These are phyloP conservation scores for Monosporascus ibericus DNA, from an alignment of 2,329 filamentous ascomycete genomes.

Conservation along the genomic window DNA sequence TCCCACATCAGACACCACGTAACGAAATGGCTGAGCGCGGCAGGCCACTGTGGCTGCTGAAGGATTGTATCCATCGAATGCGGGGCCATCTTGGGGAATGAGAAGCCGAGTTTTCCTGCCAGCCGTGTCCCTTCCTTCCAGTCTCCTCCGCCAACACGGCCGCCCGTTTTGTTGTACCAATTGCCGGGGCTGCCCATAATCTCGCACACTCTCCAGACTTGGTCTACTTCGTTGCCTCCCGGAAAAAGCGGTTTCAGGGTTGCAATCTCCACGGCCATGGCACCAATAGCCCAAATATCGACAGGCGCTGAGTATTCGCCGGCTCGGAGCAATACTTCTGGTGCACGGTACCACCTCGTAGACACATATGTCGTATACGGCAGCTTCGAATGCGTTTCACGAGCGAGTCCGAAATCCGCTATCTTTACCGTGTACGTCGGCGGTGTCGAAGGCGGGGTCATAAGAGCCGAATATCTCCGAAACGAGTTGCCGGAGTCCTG, in stretches of 20 bases:
- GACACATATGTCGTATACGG: slow-evolving; percentile 99
- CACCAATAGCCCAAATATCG: slow-evolving; percentile 96
- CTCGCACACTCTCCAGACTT: slow-evolving; percentile 97
- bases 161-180: slow-evolving; percentile 91
- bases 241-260: slow-evolving; percentile 96
- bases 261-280: slow-evolving; percentile 97
- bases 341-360: slow-evolving; percentile 95
- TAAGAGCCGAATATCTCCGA: slow-evolving; percentile 83
- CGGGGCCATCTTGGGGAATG: slow-evolving; percentile 98
- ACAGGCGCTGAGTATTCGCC: slow-evolving; percentile 97
- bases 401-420: slow-evolving; percentile 94
- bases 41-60: slow-evolving; percentile 84
- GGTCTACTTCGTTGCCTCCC: slow-evolving; percentile 95
- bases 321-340: slow-evolving; percentile 86
- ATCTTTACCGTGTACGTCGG: slow-evolving; percentile 96
- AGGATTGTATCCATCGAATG: slow-evolving; percentile 94
- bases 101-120: slow-evolving; percentile 94
- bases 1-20: slow-evolving; percentile 99
- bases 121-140: slow-evolving; percentile 93
- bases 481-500: slow-evolving; percentile 81
- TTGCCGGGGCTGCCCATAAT: slow-evolving; percentile 98
- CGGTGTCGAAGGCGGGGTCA: slow-evolving; percentile 92
- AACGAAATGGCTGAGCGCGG: slow-evolving; percentile 82
- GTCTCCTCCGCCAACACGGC: slow-evolving; percentile 85
- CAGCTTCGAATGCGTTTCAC: slow-evolving; percentile 92